phyloP scores from a whole-genome alignment of 139 green algal species.

The Edaphochlamys debaryana region DNA sequence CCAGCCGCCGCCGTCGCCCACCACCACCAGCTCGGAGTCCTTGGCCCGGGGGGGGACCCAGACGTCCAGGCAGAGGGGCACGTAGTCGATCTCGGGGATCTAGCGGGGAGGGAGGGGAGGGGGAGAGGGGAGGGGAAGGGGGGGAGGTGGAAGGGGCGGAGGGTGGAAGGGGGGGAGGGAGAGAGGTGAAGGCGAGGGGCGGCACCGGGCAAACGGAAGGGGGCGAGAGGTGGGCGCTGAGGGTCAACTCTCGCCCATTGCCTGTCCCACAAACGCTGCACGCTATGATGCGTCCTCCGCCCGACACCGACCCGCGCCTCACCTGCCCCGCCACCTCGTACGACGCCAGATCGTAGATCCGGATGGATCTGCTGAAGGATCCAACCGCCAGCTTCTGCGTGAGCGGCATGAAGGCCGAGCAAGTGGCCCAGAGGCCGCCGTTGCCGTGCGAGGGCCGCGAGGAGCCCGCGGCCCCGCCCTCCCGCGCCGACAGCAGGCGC shows the following conservation, averaged over 20 bases:
- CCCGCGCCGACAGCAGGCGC: neutral
- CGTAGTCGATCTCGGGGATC: conserved; percentile 68
- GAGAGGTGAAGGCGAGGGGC: neutral
- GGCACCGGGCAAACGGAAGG: neutral
- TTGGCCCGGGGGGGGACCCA: conserved; percentile 49
- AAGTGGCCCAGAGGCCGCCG: conserved; percentile 61
- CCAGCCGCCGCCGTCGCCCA: conserved; percentile 70
- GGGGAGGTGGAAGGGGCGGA: neutral
- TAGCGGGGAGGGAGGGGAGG: neutral
- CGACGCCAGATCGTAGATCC: conserved; percentile 67
- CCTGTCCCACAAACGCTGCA: too few species aligned
- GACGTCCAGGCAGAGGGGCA: conserved; percentile 64
- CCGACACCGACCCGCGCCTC: too few species aligned
- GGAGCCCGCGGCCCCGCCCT: neutral
- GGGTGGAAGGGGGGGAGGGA: too few species aligned
- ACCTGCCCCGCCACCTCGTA: conserved; percentile 55
- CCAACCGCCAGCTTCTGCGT: conserved; percentile 64
- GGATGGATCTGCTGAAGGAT: conserved; percentile 63
- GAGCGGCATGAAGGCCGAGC: conserved; percentile 54
- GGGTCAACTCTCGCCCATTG: too few species aligned
- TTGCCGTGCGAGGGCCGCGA: neutral
- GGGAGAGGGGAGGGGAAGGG: neutral
- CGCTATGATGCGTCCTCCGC: too few species aligned
- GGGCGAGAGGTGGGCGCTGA: too few species aligned
- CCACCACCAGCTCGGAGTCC: conserved; percentile 64